Base-by-base conservation (phyloP, 805 yeast genomes). In the Debaryomyces tyrocola region DNA sequence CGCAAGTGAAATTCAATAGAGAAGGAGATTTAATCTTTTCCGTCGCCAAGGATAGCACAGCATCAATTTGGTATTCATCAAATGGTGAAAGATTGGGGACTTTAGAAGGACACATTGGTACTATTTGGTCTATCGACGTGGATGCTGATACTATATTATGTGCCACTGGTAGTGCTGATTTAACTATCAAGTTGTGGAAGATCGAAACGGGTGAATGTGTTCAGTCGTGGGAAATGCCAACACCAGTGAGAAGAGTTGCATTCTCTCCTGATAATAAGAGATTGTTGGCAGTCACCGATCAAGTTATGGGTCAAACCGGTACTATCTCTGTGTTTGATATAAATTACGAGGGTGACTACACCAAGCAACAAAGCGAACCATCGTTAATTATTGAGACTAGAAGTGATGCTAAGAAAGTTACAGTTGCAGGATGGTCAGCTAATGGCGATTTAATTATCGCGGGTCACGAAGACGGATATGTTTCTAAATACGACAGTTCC, bases 61-160 rank as follows among this genome's bases (percentile, higher is more conserved):
- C 95, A 1, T 85, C 91, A 40, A 85, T 92, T 51, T 95, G 98
- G 97, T 94, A 80, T 70, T 82, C 97, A 27, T 84, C 87, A 52
- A 92, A 91, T 66, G 99, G 99, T 59, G 99, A 94, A 73, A 83
- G 98, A 68, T 70, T 94, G 48, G 99, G 99, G 42, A 94, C 99
- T 49, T 80, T 89, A 56, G 82, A 73, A 47, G 77, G 77, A 33
- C 98, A 94, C 67, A 78, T 78, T 48, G 99, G 99, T 84, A 87
- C 97, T 45, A 85, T 94, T 59, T 90, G 96, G 94, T 84, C 96
- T 29, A 84, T 94, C 54, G 98, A 91, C 65, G 85, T 90, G 39
- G 94, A 89, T 66, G 67, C 73, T 35, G 77, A 79, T 46, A 77
- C 92, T n/a, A 74, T 77, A 35, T 78, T 79, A 51, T 83, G 89